phyloP scores from a whole-genome alignment of 306 rosid species.

The Dryas drummondii region DNA sequence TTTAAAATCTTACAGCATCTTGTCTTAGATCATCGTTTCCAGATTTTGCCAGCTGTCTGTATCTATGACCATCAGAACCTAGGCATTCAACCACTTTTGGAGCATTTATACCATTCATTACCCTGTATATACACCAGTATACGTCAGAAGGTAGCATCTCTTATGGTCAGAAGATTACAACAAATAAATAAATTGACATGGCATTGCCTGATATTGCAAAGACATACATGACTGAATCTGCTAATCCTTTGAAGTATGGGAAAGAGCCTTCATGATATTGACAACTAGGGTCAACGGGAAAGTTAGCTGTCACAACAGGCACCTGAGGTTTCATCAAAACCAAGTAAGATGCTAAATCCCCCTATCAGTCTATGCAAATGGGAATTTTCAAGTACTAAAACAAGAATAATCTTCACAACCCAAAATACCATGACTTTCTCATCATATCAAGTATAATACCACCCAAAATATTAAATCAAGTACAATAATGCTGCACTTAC shows the following conservation, averaged over 20 bases:
- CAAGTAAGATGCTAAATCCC: neutral
- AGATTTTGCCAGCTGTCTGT: constrained; percentile 94
- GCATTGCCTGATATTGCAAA: constrained; percentile 17
- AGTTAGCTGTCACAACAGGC: constrained; percentile 89
- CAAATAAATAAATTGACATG: neutral
- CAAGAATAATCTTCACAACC: neutral
- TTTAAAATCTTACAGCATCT: constrained; percentile 70
- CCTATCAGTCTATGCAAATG: neutral
- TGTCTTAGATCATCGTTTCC: constrained; percentile 96
- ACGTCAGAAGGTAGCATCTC: constrained; percentile 19
- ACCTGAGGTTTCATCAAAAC: constrained; percentile 53
- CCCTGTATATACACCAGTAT: constrained; percentile 49
- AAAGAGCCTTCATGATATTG: constrained; percentile 80
- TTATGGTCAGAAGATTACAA: neutral
- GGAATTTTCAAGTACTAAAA: neutral
- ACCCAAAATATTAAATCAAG: constrained; percentile 1
- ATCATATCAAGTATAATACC: neutral
- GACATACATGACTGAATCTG: constrained; percentile 71
- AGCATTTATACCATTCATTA: constrained; percentile 94
- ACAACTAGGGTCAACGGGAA: constrained; percentile 75
- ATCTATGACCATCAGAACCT: constrained; percentile 85
- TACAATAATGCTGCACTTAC: constrained; percentile 42
- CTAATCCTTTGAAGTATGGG: constrained; percentile 83
- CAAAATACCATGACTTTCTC: neutral
- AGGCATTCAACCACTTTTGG: constrained; percentile 93